phyloP scores from a whole-genome alignment of 371 early-diverging fungal species.

The Phascolomyces articulosus region DNA sequence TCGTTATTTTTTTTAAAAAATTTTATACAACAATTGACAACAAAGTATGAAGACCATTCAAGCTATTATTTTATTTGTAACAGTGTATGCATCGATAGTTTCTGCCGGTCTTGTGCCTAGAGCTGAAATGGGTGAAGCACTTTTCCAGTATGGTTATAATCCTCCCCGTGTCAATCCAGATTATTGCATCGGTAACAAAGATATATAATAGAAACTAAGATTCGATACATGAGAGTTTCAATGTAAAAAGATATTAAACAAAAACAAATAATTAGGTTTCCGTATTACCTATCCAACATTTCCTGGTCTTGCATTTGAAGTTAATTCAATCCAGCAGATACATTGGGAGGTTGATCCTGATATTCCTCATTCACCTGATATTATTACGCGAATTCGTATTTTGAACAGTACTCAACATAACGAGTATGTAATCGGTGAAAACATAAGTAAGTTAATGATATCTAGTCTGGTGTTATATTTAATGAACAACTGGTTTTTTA shows the following conservation, averaged over 20 bases:
- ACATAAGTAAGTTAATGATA: conserved; percentile 22
- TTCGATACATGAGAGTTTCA: too few species aligned
- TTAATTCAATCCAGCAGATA: conserved; percentile 19
- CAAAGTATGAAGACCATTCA: background rate
- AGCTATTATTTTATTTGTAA: background rate
- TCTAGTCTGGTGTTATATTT: background rate
- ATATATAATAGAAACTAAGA: too few species aligned
- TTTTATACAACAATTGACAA: too few species aligned
- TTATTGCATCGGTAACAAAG: conserved; percentile 35
- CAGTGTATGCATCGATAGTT: background rate
- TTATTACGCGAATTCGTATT: conserved; percentile 37
- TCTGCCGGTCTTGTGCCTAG: background rate
- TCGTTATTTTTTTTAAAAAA: too few species aligned
- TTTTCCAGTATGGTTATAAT: conserved; percentile 47
- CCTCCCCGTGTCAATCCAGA: conserved; percentile 55
- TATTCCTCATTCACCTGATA: conserved; percentile 23
- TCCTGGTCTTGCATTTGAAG: conserved; percentile 22
- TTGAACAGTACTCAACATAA: conserved; percentile 30
- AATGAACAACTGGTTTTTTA: background rate
- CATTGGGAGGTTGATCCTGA: conserved; percentile 25
- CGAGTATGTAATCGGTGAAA: conserved; percentile 30
- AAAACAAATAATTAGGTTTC: too few species aligned
- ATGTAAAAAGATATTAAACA: too few species aligned
- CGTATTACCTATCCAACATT: conserved; percentile 27
- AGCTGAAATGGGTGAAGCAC: conserved; percentile 37